A percentile compares a stretch with the other conserved stretches of the same genome.
These are phyloP conservation scores for Penicillium olsonii DNA, from an alignment of 2,329 filamentous ascomycete genomes.

Conservation along the genomic window DNA sequence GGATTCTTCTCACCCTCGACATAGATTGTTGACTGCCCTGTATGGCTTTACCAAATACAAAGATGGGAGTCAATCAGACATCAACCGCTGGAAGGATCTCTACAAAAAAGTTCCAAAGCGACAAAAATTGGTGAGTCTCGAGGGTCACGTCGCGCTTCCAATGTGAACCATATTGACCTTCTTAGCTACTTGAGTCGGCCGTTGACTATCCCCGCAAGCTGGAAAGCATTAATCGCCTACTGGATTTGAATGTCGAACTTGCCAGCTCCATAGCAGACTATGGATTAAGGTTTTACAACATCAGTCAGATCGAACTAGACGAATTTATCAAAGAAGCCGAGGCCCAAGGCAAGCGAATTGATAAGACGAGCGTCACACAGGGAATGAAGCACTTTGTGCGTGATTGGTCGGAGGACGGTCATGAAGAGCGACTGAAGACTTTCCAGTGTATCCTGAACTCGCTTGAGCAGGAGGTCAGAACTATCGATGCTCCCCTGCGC, in stretches of 20 bases:
- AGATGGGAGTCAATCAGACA: conserved; percentile 19
- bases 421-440: conserved; percentile 47
- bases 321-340: conserved; percentile 43
- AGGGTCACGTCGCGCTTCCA: not conserved
- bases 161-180: not conserved
- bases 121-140: conserved; percentile 16
- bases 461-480: conserved; percentile 17
- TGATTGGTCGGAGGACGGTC: conserved; percentile 57
- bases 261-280: conserved; percentile 50
- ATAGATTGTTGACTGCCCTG: conserved; percentile 29
- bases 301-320: conserved; percentile 49
- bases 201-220: conserved; percentile 61
- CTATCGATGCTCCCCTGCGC: conserved; percentile 28
- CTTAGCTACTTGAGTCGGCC: conserved; percentile 55
- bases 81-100: conserved; percentile 22
- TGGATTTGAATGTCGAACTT: conserved; percentile 49
- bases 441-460: conserved; percentile 38
- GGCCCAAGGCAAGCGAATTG: conserved; percentile 39
- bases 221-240: conserved; percentile 44
- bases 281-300: conserved; percentile 51
- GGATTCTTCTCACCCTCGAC: conserved; percentile 25
- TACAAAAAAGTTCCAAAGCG: conserved; percentile 22
- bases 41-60: conserved; percentile 29
- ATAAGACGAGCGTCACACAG: conserved; percentile 54
- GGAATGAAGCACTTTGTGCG: conserved; percentile 60